These are phyloP conservation scores for Halenospora varia DNA, from an alignment of 495 filamentous ascomycete genomes.

Conservation along the genomic window DNA sequence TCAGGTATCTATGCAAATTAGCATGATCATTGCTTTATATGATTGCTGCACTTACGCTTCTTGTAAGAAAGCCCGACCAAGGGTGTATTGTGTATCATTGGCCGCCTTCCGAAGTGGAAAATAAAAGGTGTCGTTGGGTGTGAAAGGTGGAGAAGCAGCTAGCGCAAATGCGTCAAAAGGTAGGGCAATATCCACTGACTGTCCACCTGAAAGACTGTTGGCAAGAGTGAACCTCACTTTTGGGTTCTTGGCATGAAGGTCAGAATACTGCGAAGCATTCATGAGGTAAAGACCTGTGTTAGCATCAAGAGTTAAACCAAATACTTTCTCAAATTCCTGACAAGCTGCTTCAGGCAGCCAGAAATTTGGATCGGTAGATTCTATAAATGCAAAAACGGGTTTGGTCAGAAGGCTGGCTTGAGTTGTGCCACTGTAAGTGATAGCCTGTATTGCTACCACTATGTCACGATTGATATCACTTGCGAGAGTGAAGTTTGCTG, in stretches of 20 bases:
- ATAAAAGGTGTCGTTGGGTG: constrained; percentile 36
- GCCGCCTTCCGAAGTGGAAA: constrained; percentile 50
- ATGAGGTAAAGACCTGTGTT: constrained; percentile 47
- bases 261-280: constrained; percentile 36
- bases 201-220: constrained; percentile 33
- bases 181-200: constrained; percentile 43
- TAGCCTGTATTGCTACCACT: constrained; percentile 44
- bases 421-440: constrained; percentile 27
- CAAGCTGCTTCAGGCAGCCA: constrained; percentile 52
- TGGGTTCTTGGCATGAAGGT: constrained; percentile 40
- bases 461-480: constrained; percentile 39
- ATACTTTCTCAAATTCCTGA: constrained; percentile 47
- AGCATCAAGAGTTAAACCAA: constrained; percentile 45
- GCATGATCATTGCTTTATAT: constrained; percentile 17
- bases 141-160: constrained; percentile 35
- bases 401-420: constrained; percentile 23
- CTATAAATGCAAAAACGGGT: constrained; percentile 40
- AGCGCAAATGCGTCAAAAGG: constrained; percentile 47
- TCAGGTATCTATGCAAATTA: constrained; percentile 34
- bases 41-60: constrained; percentile 35
- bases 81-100: constrained; percentile 51
- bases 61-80: constrained; percentile 55
- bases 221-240: constrained; percentile 48
- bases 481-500: constrained; percentile 39
- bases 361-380: constrained; percentile 51